Evolutionary conservation across 2,329 filamentous ascomycete genomes (phyloP).

Genomic region (Pyricularia grisea): DNA sequence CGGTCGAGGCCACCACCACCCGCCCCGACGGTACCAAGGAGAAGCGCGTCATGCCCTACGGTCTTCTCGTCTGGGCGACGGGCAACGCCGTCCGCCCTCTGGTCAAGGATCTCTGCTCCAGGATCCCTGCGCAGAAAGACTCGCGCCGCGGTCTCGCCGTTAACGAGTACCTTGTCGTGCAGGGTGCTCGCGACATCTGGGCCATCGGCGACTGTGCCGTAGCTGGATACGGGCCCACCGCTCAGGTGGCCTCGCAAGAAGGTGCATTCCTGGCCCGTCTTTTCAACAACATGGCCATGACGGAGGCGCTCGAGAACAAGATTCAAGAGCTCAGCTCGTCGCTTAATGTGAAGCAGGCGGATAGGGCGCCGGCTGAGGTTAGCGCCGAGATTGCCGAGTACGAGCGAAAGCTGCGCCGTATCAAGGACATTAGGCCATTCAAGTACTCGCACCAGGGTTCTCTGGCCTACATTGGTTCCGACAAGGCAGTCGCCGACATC

Average conservation of each 20-base stretch:
- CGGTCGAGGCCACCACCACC: conserved; percentile 80
- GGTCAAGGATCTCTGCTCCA: conserved; percentile 81
- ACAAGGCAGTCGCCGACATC: conserved; percentile 92
- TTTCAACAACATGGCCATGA: conserved; percentile 99
- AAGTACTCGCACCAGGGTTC: conserved; percentile 97
- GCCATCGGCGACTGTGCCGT: conserved; percentile 95
- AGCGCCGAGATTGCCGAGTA: conserved; percentile 71
- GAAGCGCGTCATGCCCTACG: conserved; percentile 76
- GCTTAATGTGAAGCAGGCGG: conserved; percentile 51
- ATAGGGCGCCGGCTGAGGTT: conserved; percentile 53
- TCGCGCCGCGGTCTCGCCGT: conserved; percentile 91
- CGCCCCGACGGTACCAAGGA: conserved; percentile 79
- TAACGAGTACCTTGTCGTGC: conserved; percentile 97
- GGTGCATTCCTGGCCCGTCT: conserved; percentile 88
- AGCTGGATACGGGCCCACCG: conserved; percentile 94
- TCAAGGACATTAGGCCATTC: conserved; percentile 95
- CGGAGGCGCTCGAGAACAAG: conserved; percentile 68
- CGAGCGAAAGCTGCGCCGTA: conserved; percentile 77
- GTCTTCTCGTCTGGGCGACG: conserved; percentile 95
- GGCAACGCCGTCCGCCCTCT: conserved; percentile 88
- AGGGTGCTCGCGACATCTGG: conserved; percentile 96
- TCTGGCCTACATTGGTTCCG: conserved; percentile 94
- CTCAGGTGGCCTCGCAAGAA: conserved; percentile 93
- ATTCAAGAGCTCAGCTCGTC: conserved; percentile 58
- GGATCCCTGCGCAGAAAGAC: conserved; percentile 90